A percentile compares a stretch with the other conserved stretches of the same genome.
These are phyloP conservation scores for Xylariaceae sp. DNA, from an alignment of 2,329 filamentous ascomycete species.

Conservation along the genomic window DNA sequence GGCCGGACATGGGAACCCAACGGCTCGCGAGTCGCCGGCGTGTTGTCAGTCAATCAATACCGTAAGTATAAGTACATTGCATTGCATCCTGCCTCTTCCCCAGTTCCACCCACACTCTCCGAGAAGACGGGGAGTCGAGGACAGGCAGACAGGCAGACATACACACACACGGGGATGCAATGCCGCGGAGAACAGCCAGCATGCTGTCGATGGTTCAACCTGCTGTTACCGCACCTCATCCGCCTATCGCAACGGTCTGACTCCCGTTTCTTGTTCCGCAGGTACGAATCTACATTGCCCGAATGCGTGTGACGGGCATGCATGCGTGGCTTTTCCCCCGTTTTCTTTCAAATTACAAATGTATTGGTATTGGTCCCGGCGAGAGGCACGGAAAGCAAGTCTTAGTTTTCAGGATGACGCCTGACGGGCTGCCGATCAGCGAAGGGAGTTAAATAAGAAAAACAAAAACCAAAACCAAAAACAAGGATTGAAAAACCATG, in stretches of 20 bases:
- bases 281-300: neutral
- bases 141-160: neutral
- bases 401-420: no score
- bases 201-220: neutral
- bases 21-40: neutral
- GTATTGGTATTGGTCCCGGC: no score
- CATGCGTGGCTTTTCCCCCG: constrained; percentile 6
- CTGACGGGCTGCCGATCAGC: neutral
- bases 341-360: constrained; percentile 8
- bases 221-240: neutral
- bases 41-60: neutral
- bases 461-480: neutral
- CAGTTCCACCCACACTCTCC: neutral
- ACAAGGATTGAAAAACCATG: neutral
- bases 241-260: neutral
- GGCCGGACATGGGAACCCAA: neutral
- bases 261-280: neutral
- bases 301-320: neutral
- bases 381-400: no score
- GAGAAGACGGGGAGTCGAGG: neutral
- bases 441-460: neutral
- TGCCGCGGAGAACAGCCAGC: neutral
- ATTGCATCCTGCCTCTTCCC: neutral
- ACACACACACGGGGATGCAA: neutral
- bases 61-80: constrained; percentile 1